Evolutionary conservation across 2,329 filamentous ascomycete genomes (phyloP).

Genomic region (Dothidotthia symphoricarpi): DNA sequence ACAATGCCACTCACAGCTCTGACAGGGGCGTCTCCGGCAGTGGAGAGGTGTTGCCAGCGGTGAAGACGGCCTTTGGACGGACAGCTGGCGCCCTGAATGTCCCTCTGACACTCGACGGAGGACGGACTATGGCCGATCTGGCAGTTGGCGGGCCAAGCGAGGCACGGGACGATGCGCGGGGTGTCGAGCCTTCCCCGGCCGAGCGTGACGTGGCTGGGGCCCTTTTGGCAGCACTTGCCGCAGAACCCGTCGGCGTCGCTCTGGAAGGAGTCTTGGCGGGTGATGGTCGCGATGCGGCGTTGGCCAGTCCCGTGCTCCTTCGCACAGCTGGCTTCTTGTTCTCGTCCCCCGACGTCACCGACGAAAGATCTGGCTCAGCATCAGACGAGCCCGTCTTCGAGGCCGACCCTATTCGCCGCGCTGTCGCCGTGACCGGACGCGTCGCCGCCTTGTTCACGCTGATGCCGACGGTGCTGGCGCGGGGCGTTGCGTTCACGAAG

Average conservation of each 20-base stretch:
- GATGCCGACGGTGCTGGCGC: constrained; percentile 26
- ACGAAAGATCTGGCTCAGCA: constrained; percentile 35
- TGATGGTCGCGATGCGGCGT: constrained; percentile 23
- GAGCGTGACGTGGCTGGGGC: constrained; percentile 30
- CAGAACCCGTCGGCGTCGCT: constrained; percentile 16
- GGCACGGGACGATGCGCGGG: constrained; percentile 31
- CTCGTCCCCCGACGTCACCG: constrained; percentile 39
- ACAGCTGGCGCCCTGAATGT: constrained; percentile 21
- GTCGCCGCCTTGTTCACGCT: constrained; percentile 40
- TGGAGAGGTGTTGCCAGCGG: constrained; percentile 2
- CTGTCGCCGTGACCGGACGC: constrained; percentile 23
- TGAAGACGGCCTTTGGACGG: constrained; percentile 33
- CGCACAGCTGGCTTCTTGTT: constrained; percentile 34
- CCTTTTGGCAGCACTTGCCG: constrained; percentile 28
- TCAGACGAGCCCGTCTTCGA: constrained; percentile 28
- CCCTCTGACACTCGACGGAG: constrained; percentile 17
- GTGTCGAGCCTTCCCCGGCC: constrained; percentile 19
- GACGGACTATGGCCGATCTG: constrained; percentile 24
- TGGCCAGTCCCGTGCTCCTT: constrained; percentile 21
- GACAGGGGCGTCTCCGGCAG: constrained; percentile 6
- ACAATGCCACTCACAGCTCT: constrained; percentile 15
- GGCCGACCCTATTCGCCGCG: constrained; percentile 22
- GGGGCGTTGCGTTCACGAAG: constrained; percentile 22
- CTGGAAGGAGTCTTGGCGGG: constrained; percentile 23
- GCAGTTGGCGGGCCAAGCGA: constrained; percentile 27